A percentile compares a stretch with the other conserved stretches of the same genome.
Conservation (phyloP, 202 grass and related monocot species). For the Panicum virgatum region DNA sequence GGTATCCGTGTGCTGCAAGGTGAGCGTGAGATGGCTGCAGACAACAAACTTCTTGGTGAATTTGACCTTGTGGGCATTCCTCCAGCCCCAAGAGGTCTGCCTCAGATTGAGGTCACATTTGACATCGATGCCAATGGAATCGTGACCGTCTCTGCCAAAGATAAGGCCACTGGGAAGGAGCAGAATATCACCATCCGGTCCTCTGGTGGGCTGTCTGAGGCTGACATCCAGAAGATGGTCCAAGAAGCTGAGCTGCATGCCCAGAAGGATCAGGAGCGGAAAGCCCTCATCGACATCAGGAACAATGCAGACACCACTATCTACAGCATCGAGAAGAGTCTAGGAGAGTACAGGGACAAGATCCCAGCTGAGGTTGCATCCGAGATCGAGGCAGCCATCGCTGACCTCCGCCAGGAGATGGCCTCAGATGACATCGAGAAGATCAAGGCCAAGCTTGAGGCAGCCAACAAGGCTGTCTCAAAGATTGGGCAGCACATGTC, state of each 20-base stretch:
- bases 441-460: constrained; percentile 67
- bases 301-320: constrained; percentile 66
- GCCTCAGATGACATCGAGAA: constrained; percentile 47
- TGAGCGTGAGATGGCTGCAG: constrained; percentile 71
- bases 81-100: constrained; percentile 64
- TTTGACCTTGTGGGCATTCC: constrained; percentile 74
- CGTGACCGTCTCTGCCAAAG: constrained; percentile 67
- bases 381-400: constrained; percentile 62
- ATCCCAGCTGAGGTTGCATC: constrained; percentile 56
- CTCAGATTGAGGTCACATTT: constrained; percentile 75
- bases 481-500: constrained; percentile 83
- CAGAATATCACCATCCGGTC: constrained; percentile 74
- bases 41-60: constrained; percentile 74
- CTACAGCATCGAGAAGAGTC: constrained; percentile 74
- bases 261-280: constrained; percentile 74
- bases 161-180: constrained; percentile 67
- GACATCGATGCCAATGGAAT: constrained; percentile 81
- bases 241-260: constrained; percentile 73
- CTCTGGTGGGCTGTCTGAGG: constrained; percentile 65
- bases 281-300: constrained; percentile 66
- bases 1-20: constrained; percentile 73
- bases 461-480: constrained; percentile 65
- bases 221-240: constrained; percentile 75
- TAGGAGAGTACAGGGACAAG: constrained; percentile 68
- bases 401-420: constrained; percentile 67